phyloP scores from a whole-genome alignment of 2,329 filamentous ascomycete genomes.

The Verticillium zaregamsianum region DNA sequence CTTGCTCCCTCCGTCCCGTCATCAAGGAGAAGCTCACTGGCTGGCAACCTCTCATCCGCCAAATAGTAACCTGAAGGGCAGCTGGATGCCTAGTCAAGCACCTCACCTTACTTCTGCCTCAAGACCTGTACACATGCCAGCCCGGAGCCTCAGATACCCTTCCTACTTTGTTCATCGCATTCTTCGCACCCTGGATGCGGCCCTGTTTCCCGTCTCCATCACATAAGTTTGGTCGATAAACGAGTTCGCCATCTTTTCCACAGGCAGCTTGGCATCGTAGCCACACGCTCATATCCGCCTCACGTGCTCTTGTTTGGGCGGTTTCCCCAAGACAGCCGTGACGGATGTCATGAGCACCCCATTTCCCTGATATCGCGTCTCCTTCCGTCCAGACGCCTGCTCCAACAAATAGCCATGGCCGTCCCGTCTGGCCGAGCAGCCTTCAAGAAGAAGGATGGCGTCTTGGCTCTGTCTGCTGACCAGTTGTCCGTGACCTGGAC shows the following conservation, averaged over 20 bases:
- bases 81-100: background rate
- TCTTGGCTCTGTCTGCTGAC: slow-evolving; percentile 70
- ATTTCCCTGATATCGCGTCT: background rate
- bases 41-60: background rate
- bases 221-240: too few species aligned
- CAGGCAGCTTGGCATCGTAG: background rate
- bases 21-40: background rate
- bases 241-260: background rate
- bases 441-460: slow-evolving; percentile 97
- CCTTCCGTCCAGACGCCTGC: background rate
- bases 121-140: background rate
- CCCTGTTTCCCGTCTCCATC: background rate
- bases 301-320: background rate
- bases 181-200: background rate
- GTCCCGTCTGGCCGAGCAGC: slow-evolving; percentile 62
- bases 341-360: background rate
- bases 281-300: background rate
- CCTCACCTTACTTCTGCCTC: background rate
- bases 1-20: background rate
- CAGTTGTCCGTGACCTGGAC: slow-evolving; percentile 77
- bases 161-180: background rate
- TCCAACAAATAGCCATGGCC: slow-evolving; percentile 37
- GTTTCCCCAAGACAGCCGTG: background rate
- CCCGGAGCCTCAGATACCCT: background rate
- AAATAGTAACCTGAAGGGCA: background rate